Evolutionary conservation across 2,329 filamentous ascomycete genomes (phyloP).

Genomic region (Trematosphaeria pertusa): DNA sequence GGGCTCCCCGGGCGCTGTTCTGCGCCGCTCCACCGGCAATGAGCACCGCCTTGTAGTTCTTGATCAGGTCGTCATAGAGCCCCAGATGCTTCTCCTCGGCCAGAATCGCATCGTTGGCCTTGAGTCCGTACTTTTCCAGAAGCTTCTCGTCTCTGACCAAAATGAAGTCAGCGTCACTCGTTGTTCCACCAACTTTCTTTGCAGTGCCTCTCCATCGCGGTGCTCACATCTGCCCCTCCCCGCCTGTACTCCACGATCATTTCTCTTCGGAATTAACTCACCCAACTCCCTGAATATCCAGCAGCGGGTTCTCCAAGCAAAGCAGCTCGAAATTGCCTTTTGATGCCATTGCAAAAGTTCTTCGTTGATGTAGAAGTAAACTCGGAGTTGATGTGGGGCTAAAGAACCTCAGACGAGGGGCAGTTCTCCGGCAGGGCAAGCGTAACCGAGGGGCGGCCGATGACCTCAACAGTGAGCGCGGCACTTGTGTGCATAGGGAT

Average conservation of each 20-base stretch:
- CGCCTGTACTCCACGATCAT: not conserved
- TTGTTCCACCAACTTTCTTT: no score
- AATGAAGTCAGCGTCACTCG: no score
- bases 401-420: constrained; percentile 7
- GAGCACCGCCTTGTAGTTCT: constrained; percentile 90
- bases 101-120: constrained; percentile 97
- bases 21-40: constrained; percentile 96
- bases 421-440: constrained; percentile 2
- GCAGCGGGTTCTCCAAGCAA: constrained; percentile 95
- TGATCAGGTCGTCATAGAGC: constrained; percentile 92
- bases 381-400: constrained; percentile 7
- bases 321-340: constrained; percentile 85
- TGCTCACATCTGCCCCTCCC: constrained; percentile 13
- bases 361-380: constrained; percentile 6
- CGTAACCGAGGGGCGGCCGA: not conserved
- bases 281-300: constrained; percentile 90
- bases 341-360: constrained; percentile 67
- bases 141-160: constrained; percentile 75
- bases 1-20: constrained; percentile 94
- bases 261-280: constrained; percentile 46
- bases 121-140: constrained; percentile 90
- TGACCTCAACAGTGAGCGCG: not conserved
- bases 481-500: not conserved
- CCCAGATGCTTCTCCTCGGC: constrained; percentile 88
- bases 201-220: constrained; percentile 18